Conservation (phyloP, 2,329 filamentous ascomycete species). For the Fusarium sp. region DNA sequence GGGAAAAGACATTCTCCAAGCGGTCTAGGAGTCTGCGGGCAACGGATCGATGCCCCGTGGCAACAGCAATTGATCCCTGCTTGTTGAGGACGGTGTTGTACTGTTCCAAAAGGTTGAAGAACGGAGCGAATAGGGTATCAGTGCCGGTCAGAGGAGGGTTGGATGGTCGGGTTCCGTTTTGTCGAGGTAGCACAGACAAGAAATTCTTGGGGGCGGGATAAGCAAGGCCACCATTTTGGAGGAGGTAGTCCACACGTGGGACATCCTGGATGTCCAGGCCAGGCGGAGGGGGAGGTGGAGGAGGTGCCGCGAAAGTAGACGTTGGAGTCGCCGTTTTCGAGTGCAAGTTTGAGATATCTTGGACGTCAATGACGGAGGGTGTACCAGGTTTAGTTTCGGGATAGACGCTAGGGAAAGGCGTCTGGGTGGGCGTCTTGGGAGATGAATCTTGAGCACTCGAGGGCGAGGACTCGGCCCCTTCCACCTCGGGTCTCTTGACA, state of each 20-base stretch:
- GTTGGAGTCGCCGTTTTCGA: constrained; percentile 56
- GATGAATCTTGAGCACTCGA: constrained; percentile 67
- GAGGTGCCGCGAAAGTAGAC: constrained; percentile 53
- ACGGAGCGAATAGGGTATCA: constrained; percentile 82
- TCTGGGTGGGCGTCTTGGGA: constrained; percentile 70
- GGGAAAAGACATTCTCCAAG: constrained; percentile 92
- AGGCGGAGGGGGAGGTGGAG: constrained; percentile 77
- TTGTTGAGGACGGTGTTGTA: constrained; percentile 85
- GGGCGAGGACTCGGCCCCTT: constrained; percentile 59
- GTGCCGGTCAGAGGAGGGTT: constrained; percentile 75
- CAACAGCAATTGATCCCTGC: constrained; percentile 91
- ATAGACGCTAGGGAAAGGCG: constrained; percentile 61
- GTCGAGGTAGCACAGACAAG: constrained; percentile 71
- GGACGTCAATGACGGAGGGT: constrained; percentile 51
- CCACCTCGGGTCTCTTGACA: constrained; percentile 50
- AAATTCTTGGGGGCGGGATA: constrained; percentile 80
- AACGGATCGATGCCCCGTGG: constrained; percentile 95
- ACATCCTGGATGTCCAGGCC: constrained; percentile 76
- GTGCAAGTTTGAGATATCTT: constrained; percentile 48
- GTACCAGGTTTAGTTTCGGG: constrained; percentile 53
- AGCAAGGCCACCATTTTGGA: constrained; percentile 86
- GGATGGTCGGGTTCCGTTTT: constrained; percentile 67
- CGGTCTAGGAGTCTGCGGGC: constrained; percentile 89
- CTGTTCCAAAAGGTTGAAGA: constrained; percentile 85
- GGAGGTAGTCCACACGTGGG: constrained; percentile 90